Conservation (phyloP, 495 filamentous ascomycete species). For the Neurospora hispaniola region DNA sequence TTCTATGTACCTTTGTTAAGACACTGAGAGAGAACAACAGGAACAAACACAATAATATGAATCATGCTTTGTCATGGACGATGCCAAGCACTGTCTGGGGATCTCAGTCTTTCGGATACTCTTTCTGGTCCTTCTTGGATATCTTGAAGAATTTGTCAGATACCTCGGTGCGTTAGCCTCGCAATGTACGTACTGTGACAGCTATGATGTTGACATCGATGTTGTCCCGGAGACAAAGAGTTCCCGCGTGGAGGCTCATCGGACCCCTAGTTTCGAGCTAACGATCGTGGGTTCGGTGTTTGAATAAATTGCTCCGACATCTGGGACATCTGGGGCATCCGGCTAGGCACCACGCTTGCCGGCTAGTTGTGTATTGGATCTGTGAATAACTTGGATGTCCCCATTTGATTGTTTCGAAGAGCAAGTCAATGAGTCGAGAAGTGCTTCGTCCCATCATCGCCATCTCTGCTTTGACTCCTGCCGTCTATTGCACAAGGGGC, state of each 20-base stretch:
- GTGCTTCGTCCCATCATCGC: not conserved
- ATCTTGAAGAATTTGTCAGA: not conserved
- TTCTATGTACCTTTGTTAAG: not conserved
- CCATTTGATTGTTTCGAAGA: not conserved
- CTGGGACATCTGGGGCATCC: no score
- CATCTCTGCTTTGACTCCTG: not conserved
- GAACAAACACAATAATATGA: no score
- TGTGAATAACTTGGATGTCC: not conserved
- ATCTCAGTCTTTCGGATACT: not conserved
- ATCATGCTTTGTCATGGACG: not conserved
- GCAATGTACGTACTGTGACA: not conserved
- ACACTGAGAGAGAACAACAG: not conserved
- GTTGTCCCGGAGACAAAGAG: not conserved
- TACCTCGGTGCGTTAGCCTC: not conserved
- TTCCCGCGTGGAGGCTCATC: not conserved
- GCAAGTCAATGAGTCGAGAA: not conserved
- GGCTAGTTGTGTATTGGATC: no score
- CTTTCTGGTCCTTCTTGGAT: not conserved
- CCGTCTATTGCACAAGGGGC: not conserved
- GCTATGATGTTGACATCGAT: not conserved
- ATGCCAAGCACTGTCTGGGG: not conserved
- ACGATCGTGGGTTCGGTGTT: not conserved
- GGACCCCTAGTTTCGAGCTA: not conserved
- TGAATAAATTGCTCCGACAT: no score
- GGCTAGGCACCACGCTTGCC: no score